Base-by-base conservation (phyloP, 306 rosid genomes). In the Dalbergia cochinchinensis region DNA sequence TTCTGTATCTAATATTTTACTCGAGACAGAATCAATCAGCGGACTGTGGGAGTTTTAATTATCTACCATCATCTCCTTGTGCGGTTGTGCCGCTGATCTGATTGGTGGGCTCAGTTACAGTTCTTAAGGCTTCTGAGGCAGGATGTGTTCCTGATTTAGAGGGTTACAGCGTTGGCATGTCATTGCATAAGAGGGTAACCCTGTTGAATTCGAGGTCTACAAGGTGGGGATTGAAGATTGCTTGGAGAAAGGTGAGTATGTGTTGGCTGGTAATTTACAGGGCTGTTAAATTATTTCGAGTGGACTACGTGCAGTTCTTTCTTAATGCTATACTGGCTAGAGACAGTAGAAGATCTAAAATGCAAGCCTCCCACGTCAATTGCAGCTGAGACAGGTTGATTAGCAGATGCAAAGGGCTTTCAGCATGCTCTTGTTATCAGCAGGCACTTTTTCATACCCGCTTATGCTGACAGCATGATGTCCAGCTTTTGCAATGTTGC, bases 381-480 rank as follows among this genome's bases (percentile, higher is more conserved):
- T 57, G 86, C 96, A 51, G 86, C 92, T 0, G 92, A 85, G 63
- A 90, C 84, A 50, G 94, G 97, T 70, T 94, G 98, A 44, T 85
- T 50, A 50, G 91, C 92, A 33, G 82, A 94, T 31, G 93, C 93
- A 47, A 0, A 1, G 1, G 1, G 92, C 90, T 77, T 76, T 80
- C 39, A 89, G 83, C 78, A 78, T 82, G 18, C 69, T 42, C 83
- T 91, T 97, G 14, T 86, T 26, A 57, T 81, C 47, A 31, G 31
- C 77, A 5, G 96, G 91, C 48, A 94, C 96, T 4, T 15, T 80
- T 75, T 88, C 90, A 59, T 87, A 81, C 42, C 96, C 86, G 31
- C 86, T 82, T 85, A 92, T 87, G n/a, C 14, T 79, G 39, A 50
- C 91, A 39, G 54, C 73, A 53, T 41, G 61, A 34, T 47, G 58